A percentile compares a stretch with the other conserved stretches of the same genome.
Evolutionary conservation across 768 basidiomycete genomes (phyloP).

Genomic region (Mycena vitilis): DNA sequence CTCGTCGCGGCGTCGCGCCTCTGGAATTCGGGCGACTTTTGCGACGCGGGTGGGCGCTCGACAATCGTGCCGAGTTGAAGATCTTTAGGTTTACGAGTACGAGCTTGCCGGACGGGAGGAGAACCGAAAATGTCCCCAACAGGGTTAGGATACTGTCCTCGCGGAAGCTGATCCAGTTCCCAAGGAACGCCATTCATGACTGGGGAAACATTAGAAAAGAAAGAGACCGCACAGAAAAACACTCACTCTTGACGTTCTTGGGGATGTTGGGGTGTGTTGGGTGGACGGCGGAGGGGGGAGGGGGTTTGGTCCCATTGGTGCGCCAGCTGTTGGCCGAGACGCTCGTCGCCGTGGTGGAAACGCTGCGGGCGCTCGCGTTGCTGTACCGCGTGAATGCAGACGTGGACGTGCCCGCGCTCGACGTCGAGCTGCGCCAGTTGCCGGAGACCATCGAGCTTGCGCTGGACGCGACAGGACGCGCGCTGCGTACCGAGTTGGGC

Average conservation of each 20-base stretch:
- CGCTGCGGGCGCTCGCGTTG: slow-evolving; percentile 76
- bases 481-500: slow-evolving; percentile 70
- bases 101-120: slow-evolving; percentile 70
- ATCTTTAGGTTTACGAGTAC: slow-evolving; percentile 77
- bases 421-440: slow-evolving; percentile 84
- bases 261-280: slow-evolving; percentile 48
- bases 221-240: slow-evolving; percentile 14
- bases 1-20: slow-evolving; percentile 78
- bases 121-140: slow-evolving; percentile 73
- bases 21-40: slow-evolving; percentile 59
- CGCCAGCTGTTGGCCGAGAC: slow-evolving; percentile 83
- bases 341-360: slow-evolving; percentile 86
- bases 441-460: slow-evolving; percentile 72
- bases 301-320: slow-evolving; percentile 50
- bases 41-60: slow-evolving; percentile 66
- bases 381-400: slow-evolving; percentile 85
- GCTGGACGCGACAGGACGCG: slow-evolving; percentile 64
- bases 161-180: slow-evolving; percentile 77
- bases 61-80: slow-evolving; percentile 78
- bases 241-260: slow-evolving; percentile 88
- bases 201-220: slow-evolving; percentile 44
- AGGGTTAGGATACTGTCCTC: slow-evolving; percentile 66
- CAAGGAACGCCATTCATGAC: slow-evolving; percentile 84
- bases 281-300: slow-evolving; percentile 38
- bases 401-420: slow-evolving; percentile 75